phyloP scores from a whole-genome alignment of 169 alveolate species.

The Plasmodium yoelii region DNA sequence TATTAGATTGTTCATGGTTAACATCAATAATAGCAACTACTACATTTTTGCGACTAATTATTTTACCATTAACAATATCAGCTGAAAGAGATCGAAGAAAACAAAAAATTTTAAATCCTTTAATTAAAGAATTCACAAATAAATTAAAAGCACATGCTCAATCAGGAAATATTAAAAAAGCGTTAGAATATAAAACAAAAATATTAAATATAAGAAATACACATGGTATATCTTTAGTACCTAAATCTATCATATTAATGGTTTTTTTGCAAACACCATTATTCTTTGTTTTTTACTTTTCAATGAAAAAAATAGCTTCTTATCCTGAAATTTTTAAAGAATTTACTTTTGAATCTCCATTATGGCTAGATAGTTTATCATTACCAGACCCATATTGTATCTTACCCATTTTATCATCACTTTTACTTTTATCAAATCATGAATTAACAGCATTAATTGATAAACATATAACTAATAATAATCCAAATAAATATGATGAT shows the following conservation, averaged over 20 bases:
- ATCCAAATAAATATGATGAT: constrained; percentile 1
- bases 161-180: constrained; percentile 63
- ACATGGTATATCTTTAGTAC: constrained; percentile 74
- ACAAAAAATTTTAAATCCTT: constrained; percentile 80
- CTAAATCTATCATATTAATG: constrained; percentile 79
- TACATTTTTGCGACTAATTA: constrained; percentile 73
- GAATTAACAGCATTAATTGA: constrained; percentile 67
- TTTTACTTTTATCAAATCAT: constrained; percentile 77
- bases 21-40: constrained; percentile 73
- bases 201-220: constrained; percentile 78
- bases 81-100: constrained; percentile 83
- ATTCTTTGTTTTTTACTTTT: constrained; percentile 83
- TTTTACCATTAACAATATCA: constrained; percentile 81
- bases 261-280: constrained; percentile 79
- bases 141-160: constrained; percentile 78
- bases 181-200: constrained; percentile 58
- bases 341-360: constrained; percentile 80
- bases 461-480: constrained; percentile 27
- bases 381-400: constrained; percentile 85
- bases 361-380: constrained; percentile 84
- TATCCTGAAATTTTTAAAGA: constrained; percentile 79
- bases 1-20: constrained; percentile 61
- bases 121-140: constrained; percentile 79
- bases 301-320: constrained; percentile 80
- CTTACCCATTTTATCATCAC: constrained; percentile 77